Base-by-base conservation (phyloP, 768 basidiomycete genomes). In the Russula sp. region DNA sequence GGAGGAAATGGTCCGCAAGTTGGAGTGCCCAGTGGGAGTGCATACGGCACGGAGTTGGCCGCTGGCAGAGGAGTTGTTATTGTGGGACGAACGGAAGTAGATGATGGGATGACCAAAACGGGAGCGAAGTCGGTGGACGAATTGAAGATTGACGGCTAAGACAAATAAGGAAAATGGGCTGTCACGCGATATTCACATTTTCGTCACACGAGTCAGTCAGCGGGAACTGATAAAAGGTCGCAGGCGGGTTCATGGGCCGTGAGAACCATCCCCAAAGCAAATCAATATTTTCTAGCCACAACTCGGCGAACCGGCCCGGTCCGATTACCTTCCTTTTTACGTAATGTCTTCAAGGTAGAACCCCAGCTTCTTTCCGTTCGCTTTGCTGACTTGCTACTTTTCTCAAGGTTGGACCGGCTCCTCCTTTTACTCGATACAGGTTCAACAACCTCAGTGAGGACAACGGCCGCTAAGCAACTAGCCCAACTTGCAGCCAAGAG, bases 391-490 rank as follows among this genome's bases (percentile, higher is more conserved):
- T 14, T 48, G 11, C 29, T 16, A 1, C 20, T 11, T 43, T 43
- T 39, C 46, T 16, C 13, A 43, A 96, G 95, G 79, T 86, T 98
- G 78, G 97, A 98, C 82, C 87, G 97, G 74, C 88, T 99, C 77
- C 86, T 99, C 72, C 82, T 92, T 69, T 82, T 99, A 48, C 84
- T 99, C 65, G 95, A 98, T 73, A 94, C 93, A 41, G 97, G 97
- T 48, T 95, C 96, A 13, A 93, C 93, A 3, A 75, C 82, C 45
- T 88, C 89, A 53, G 88, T 99, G 66, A 84, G 95, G 71, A 85
- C 85, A 65, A 97, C 97, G n/a, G 96, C 97, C 0, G 95, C 95
- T 5, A 94, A 93, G 69, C 97, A 99, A 72, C 80, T 99, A 48
- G 94, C 94, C 0, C 91, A 95, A 65, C 79, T 99, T 56, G 93